Base-by-base conservation (phyloP, 2,329 filamentous ascomycete genomes). In the Trichoderma atrobrunneum region DNA sequence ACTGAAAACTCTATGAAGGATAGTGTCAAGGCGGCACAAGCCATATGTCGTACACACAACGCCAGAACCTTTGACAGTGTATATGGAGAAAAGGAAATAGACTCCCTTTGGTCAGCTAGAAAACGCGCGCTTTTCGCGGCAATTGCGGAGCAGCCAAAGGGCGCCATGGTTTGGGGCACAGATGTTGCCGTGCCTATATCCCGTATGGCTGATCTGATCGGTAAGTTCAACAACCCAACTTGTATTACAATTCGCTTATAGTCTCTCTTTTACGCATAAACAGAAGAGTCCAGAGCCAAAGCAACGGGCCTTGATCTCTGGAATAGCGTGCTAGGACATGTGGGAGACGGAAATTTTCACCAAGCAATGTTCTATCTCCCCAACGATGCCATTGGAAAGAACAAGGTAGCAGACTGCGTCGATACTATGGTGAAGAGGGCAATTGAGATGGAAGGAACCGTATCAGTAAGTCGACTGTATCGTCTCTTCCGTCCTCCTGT, bases 181-280 rank as follows among this genome's bases (percentile, higher is more conserved):
- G 93, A 95, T 78, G 92, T 95, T 24, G 92, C 92, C 0, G 93
- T 95, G 0, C 92, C 92, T 0, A 89, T 95, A 62, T 92, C 89
- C 18, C 85, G 86, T 51, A 82, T 95, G 73, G 89, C 92, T 1
- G 89, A 92, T 75, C 91, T 94, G 69, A 92, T 95, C 63, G 81
- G 80, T 77, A n/a, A 48, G 11, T 32, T 21, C 18, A 10, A 71
- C 51, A n/a, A 18, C 16, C 1, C 8, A 32, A 5, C 57, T 14
- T 34, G 30, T 28, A 21, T 48, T 28, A 7, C 18, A n/a, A 21
- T 24, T 24, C 48, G 21, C 48, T 54, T 54, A 54, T 7, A 24
- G 1, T 5, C n/a, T 36, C 32, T 71, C n/a, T 14, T 21, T 64
- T 74, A 36, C 75, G 18, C 1, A 3, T 32, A 12, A 11, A 28